Base-by-base conservation (phyloP, 2,329 filamentous ascomycete species). In the Microcyclospora pomicola region DNA sequence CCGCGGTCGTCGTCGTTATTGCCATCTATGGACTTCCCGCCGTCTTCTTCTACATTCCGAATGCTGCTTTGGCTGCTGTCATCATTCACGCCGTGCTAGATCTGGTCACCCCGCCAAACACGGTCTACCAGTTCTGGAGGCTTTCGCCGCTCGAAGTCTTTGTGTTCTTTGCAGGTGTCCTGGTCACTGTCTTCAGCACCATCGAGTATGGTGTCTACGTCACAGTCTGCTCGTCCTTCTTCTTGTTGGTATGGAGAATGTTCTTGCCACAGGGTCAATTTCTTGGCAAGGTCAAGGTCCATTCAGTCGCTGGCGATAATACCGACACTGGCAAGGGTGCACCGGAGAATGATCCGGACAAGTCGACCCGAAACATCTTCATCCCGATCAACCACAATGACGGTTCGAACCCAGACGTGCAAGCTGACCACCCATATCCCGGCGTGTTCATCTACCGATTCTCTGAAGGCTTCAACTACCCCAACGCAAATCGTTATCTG, bases 61-160 rank as follows among this genome's bases (percentile, higher is more conserved):
- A 71, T 43, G 76, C 87, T 5, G 72, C 78, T 3, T 72, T 96
- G 2, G 72, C 87, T 0, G 91, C 78, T 16, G 84, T 96, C 54
- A 95, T 96, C 48, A 94, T 96, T 45, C 88, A 96, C 58, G 91
- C 91, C 2, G 88, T 96, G 2, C 82, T 83, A 41, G 88, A 96
- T 56, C 65, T 98, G 39, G 83, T 96, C 57, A 93, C 87, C 0
- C 78, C 85, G 0, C 88, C 88, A 4, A 86, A 93, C 57, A 87
- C 82, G 0, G 72, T 96, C 10, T 94, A 94, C 60, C 82, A 91
- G 52, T 98, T 96, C 65, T 98, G 88, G 88, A 75, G 78, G 31
- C 83, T 94, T 5, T 91, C 85, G 0, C 91, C 91, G 0, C 56
- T 95, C 2, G 91, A 98, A 56, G 82, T 92, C 0, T 51, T 91